Percentiles rank a stretch among this genome's conserved stretches.
Evolutionary conservation across 2,329 filamentous ascomycete genomes (phyloP).

Genomic region (Plenodomus biglobosus): DNA sequence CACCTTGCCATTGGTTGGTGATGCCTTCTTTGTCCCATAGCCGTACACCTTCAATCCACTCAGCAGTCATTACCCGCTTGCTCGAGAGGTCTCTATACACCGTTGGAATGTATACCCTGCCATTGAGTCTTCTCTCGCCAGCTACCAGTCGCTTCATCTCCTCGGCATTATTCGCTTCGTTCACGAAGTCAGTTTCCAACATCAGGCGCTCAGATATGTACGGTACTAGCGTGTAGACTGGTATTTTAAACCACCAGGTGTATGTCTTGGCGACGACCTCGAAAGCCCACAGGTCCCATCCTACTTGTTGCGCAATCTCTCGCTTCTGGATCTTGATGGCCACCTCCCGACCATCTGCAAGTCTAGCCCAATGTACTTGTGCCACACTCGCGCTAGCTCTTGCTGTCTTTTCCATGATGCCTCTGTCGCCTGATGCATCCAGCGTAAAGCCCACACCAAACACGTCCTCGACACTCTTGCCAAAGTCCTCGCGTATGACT

Average conservation of each 20-base stretch:
- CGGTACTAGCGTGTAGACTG: constrained; percentile 84
- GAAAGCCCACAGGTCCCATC: constrained; percentile 95
- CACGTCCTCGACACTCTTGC: constrained; percentile 79
- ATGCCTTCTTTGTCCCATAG: constrained; percentile 90
- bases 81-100: constrained; percentile 82
- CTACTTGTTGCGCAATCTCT: constrained; percentile 87
- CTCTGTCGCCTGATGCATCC: constrained; percentile 55
- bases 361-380: constrained; percentile 91
- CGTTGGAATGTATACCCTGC: constrained; percentile 83
- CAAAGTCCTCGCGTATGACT: constrained; percentile 86
- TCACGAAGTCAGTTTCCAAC: constrained; percentile 91
- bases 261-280: constrained; percentile 84
- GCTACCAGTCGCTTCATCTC: constrained; percentile 78
- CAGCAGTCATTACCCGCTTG: constrained; percentile 83
- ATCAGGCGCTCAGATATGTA: constrained; percentile 91
- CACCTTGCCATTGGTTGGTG: constrained; percentile 75
- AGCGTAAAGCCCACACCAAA: constrained; percentile 84
- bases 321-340: constrained; percentile 96
- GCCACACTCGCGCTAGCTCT: constrained; percentile 88
- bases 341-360: constrained; percentile 85
- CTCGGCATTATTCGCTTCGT: constrained; percentile 86
- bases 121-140: constrained; percentile 72
- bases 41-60: constrained; percentile 95
- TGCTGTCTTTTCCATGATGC: constrained; percentile 70
- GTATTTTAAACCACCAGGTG: constrained; percentile 87